These are phyloP conservation scores for Thelonectria rubi DNA, from an alignment of 2,329 filamentous ascomycete genomes.

Conservation along the genomic window DNA sequence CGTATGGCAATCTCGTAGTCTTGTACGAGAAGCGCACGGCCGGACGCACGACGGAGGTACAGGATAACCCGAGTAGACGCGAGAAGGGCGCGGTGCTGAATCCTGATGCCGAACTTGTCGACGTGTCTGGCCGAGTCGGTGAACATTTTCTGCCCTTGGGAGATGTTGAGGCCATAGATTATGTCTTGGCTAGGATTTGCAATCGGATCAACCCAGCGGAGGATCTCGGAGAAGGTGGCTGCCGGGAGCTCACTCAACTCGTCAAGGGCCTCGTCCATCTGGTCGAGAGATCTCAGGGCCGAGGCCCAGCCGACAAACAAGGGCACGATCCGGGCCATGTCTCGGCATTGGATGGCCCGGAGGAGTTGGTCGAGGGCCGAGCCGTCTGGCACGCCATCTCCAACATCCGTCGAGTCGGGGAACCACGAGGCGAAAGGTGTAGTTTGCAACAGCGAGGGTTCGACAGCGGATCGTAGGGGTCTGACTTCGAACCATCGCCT, in stretches of 20 bases:
- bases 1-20: conserved; percentile 59
- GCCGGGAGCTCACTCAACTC: conserved; percentile 56
- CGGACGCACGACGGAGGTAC: conserved; percentile 43
- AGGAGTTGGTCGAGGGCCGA: conserved; percentile 43
- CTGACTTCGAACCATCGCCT: conserved; percentile 36
- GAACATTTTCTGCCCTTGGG: conserved; percentile 51
- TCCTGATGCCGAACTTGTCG: conserved; percentile 57
- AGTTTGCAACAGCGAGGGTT: conserved; percentile 9
- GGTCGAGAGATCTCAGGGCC: conserved; percentile 31
- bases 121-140: conserved; percentile 50
- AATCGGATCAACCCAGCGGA: conserved; percentile 69
- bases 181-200: conserved; percentile 59
- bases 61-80: conserved; percentile 48
- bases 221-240: conserved; percentile 68
- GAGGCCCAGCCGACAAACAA: conserved; percentile 43
- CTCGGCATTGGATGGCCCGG: conserved; percentile 44
- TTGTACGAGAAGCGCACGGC: conserved; percentile 43
- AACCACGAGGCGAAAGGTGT: conserved; percentile 3
- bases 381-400: background rate
- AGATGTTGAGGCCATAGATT: conserved; percentile 51
- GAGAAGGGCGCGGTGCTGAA: conserved; percentile 51
- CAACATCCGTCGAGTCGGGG: conserved; percentile 6
- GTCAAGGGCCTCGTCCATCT: conserved; percentile 38
- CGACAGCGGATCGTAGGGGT: too few species aligned
- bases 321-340: conserved; percentile 36